These are phyloP conservation scores for Lactarius psammicola DNA, from an alignment of 768 basidiomycete genomes.

Conservation along the genomic window DNA sequence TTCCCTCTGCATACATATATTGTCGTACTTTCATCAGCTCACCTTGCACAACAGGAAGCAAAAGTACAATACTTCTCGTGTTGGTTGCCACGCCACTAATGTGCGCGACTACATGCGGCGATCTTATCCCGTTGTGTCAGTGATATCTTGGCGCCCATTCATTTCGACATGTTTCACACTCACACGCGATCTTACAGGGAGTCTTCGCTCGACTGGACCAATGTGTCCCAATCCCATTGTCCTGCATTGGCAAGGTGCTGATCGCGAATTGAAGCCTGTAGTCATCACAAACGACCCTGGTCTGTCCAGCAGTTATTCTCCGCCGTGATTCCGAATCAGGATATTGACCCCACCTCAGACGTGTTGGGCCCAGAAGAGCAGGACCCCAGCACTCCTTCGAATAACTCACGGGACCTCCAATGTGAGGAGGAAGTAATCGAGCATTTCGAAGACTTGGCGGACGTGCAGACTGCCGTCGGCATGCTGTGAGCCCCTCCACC, in stretches of 20 bases:
- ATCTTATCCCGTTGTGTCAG: conserved; percentile 5
- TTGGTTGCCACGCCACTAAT: background rate
- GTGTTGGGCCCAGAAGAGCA: background rate
- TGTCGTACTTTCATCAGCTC: background rate
- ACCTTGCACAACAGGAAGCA: background rate
- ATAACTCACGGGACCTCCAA: background rate
- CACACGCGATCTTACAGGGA: background rate
- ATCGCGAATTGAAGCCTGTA: conserved; percentile 4
- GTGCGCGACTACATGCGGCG: conserved; percentile 5
- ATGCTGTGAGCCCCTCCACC: conserved; percentile 3
- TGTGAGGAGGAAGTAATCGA: background rate
- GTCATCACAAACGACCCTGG: conserved; percentile 13
- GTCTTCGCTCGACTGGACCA: conserved; percentile 1
- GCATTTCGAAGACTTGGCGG: background rate
- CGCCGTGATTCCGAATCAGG: background rate
- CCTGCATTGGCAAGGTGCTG: conserved; percentile 14
- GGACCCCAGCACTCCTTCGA: too few species aligned
- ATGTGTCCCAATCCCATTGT: conserved; percentile 9
- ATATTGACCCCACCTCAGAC: background rate
- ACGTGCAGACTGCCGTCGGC: conserved; percentile 7
- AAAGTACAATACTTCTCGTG: background rate
- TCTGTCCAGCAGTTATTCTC: background rate
- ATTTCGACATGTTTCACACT: background rate
- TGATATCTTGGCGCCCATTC: background rate
- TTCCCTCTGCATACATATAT: background rate